Conservation (phyloP, 306 rosid genomes). For the Cucurbita argyrosperma region DNA sequence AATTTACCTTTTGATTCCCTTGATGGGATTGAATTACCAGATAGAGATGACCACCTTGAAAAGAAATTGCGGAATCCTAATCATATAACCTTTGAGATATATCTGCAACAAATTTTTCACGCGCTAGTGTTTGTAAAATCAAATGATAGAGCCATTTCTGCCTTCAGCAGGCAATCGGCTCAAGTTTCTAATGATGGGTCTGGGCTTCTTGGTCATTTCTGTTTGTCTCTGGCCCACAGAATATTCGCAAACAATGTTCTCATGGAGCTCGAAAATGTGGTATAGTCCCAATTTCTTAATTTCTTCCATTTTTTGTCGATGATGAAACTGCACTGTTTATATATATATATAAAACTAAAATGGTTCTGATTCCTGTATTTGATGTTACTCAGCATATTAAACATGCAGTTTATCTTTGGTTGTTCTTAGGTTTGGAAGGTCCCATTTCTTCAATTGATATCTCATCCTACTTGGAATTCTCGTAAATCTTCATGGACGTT, state of each 20-base stretch:
- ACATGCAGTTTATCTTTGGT: conserved; percentile 3
- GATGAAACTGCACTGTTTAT: not conserved
- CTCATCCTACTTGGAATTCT: conserved; percentile 87
- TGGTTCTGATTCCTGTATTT: conserved; percentile 1
- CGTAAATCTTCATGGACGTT: conserved; percentile 83
- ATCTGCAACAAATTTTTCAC: conserved; percentile 72
- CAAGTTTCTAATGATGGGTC: conserved; percentile 50
- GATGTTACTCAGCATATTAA: conserved; percentile 8
- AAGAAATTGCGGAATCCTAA: conserved; percentile 35
- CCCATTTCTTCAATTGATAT: conserved; percentile 58
- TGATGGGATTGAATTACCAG: conserved; percentile 44
- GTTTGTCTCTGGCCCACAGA: conserved; percentile 66
- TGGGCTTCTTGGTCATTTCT: conserved; percentile 77
- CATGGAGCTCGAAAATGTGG: conserved; percentile 78
- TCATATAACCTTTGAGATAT: conserved; percentile 59
- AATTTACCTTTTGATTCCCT: conserved; percentile 59
- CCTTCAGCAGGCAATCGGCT: conserved; percentile 28
- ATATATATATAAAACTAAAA: not conserved
- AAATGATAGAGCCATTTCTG: conserved; percentile 29
- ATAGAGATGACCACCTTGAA: conserved; percentile 24
- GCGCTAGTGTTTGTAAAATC: conserved; percentile 60
- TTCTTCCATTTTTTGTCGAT: not conserved
- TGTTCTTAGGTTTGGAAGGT: conserved; percentile 52
- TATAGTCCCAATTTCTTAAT: conserved; percentile 9
- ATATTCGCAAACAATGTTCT: conserved; percentile 75